Evolutionary conservation across 2,329 filamentous ascomycete species (phyloP).

Genomic region (Paecilomyces sp.): DNA sequence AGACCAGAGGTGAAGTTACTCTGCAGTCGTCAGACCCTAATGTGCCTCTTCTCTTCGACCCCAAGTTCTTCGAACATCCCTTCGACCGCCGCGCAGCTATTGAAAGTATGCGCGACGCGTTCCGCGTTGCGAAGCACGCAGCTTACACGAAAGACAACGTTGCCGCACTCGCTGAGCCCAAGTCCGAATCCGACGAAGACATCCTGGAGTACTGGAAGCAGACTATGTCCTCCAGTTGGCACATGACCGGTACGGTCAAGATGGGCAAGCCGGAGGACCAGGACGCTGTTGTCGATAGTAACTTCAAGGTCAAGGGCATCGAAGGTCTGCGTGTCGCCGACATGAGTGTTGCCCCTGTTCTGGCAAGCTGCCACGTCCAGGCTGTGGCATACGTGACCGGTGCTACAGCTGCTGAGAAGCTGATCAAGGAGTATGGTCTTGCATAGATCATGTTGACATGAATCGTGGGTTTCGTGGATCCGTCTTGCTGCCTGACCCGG

Average conservation of each 20-base stretch:
- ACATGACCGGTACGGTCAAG: constrained; percentile 50
- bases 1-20: constrained; percentile 45
- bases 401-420: constrained; percentile 44
- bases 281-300: constrained; percentile 42
- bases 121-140: constrained; percentile 37
- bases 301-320: constrained; percentile 32
- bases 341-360: constrained; percentile 36
- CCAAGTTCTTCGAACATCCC: constrained; percentile 46
- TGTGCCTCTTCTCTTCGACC: constrained; percentile 47
- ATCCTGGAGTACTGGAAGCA: constrained; percentile 42
- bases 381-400: constrained; percentile 50
- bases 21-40: constrained; percentile 48
- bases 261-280: constrained; percentile 45
- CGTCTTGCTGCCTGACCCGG: not conserved
- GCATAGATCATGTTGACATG: constrained; percentile 1
- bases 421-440: constrained; percentile 40
- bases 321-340: constrained; percentile 35
- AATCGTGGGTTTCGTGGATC: not conserved
- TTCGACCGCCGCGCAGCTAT: constrained; percentile 49
- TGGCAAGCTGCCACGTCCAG: constrained; percentile 46
- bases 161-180: constrained; percentile 35
- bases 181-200: constrained; percentile 47
- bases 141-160: constrained; percentile 40
- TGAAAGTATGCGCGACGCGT: constrained; percentile 40
- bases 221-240: constrained; percentile 44